A percentile compares a stretch with the other conserved stretches of the same genome.
phyloP scores from a whole-genome alignment of 768 basidiomycete species.

The Mycena alexandri region DNA sequence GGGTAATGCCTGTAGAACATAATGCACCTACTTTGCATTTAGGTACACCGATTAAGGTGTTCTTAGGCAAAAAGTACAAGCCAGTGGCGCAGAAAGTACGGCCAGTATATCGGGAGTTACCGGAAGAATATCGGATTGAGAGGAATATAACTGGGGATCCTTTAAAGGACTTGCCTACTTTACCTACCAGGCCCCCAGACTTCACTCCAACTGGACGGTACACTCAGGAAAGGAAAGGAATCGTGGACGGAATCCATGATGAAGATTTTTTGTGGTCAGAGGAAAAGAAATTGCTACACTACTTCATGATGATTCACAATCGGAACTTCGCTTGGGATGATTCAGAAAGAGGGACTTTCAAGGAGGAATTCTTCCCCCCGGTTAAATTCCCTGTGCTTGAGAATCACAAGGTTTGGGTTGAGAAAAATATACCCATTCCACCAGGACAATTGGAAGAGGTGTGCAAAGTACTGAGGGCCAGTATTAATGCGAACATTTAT shows the following conservation, averaged over 20 bases:
- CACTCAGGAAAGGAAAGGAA: slow-evolving; percentile 17
- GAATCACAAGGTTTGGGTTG: slow-evolving; percentile 38
- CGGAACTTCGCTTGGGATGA: slow-evolving; percentile 3
- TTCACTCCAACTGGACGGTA: background rate
- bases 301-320: slow-evolving; percentile 40
- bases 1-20: background rate
- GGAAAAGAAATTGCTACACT: slow-evolving; percentile 40
- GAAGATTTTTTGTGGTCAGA: slow-evolving; percentile 41
- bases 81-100: slow-evolving; percentile 6
- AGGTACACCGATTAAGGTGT: background rate
- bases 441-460: slow-evolving; percentile 32
- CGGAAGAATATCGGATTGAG: background rate
- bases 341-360: background rate
- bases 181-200: background rate
- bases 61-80: slow-evolving; percentile 8
- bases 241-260: slow-evolving; percentile 34
- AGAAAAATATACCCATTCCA: slow-evolving; percentile 31
- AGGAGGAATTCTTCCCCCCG: slow-evolving; percentile 4
- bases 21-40: background rate
- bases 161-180: background rate
- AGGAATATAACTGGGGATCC: slow-evolving; percentile 3
- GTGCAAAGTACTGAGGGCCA: slow-evolving; percentile 27
- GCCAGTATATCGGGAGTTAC: background rate
- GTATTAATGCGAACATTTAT: slow-evolving; percentile 15
- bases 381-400: slow-evolving; percentile 37